Base-by-base conservation (phyloP, 805 yeast genomes). In the Candida easanensis region DNA sequence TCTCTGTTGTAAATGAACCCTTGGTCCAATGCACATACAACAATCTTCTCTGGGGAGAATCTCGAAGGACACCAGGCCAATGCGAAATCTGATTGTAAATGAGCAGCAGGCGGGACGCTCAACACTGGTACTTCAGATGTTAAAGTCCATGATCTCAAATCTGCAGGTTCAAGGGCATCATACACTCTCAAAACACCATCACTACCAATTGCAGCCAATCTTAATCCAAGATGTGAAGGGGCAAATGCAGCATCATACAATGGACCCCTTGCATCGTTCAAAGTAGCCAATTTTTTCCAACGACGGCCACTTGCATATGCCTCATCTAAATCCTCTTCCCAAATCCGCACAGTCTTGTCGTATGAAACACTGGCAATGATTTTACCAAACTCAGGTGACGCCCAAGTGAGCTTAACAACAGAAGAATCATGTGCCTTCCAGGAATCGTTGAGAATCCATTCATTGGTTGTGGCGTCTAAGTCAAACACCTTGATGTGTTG, bases 371-470 rank as follows among this genome's bases (percentile, higher is more conserved):
- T 79, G 1, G 96, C 95, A 19, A 93, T 64, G 3, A 93, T 69
- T 57, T 87, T 87, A 8, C 96, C 95, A 63, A 80, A 89, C 62
- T 91, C 95, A 2, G 99, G 99, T 39, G 88, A 84, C 1, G 98
- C 97, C 95, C 97, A 93, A 36, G 81, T 80, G 9, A 93, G 71
- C 52, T 84, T 79, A 17, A 88, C 85, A 20, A 93, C 78, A 45
- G 89, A 78, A 7, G 95, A 81, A 55, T 93, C 97, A 60, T 93
- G 99, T 0, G 98, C 98, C 52, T 85, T 86, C 95, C 97, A 93
- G 37, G 86, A 81, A 63, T 91, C 97, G 56, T 83, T 82, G 43
- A 87, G 65, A 16, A 77, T 77, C 98, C 98, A 93, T 16, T 80
- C 74, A n/a, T 76, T 77, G 1, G 83, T 73, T 21, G 74, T 66